A percentile compares a stretch with the other conserved stretches of the same genome.
phyloP scores from a whole-genome alignment of 805 yeast genomes.

The baker's yeast (Saccharomyces cerevisiae) region DNA sequence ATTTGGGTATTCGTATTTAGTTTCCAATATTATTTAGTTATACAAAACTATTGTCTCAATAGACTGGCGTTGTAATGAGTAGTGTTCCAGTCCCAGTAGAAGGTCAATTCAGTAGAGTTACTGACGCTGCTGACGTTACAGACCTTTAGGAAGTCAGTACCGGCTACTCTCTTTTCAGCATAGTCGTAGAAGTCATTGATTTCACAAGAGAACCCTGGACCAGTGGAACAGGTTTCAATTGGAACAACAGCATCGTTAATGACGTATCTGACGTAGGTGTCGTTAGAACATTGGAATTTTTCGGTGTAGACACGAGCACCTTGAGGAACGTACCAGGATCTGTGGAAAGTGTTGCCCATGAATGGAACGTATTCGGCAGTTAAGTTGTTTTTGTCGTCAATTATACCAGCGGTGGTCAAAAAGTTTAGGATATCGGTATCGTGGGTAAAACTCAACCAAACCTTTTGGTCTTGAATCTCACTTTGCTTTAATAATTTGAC shows the following conservation, averaged over 20 bases:
- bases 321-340: conserved; percentile 47
- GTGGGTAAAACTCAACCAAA: conserved; percentile 57
- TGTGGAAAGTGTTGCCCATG: conserved; percentile 38
- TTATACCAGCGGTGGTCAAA: conserved; percentile 56
- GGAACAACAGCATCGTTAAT: conserved; percentile 51
- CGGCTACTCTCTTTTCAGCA: conserved; percentile 26
- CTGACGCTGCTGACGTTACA: conserved; percentile 23
- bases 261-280: conserved; percentile 39
- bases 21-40: not conserved
- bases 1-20: not conserved
- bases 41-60: not conserved
- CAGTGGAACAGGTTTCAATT: conserved; percentile 38
- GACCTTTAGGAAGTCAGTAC: conserved; percentile 25
- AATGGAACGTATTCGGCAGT: conserved; percentile 40
- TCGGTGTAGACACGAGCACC: conserved; percentile 48
- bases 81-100: conserved; percentile 11
- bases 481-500: conserved; percentile 42
- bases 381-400: conserved; percentile 31
- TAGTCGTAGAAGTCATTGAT: conserved; percentile 29
- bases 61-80: not conserved
- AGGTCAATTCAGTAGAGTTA: conserved; percentile 16
- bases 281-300: conserved; percentile 36
- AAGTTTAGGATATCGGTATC: conserved; percentile 40
- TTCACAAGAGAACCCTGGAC: conserved; percentile 48
- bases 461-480: conserved; percentile 41